Evolutionary conservation across 257 asterid species (phyloP).

Genomic region (Capsicum rhomboideum): DNA sequence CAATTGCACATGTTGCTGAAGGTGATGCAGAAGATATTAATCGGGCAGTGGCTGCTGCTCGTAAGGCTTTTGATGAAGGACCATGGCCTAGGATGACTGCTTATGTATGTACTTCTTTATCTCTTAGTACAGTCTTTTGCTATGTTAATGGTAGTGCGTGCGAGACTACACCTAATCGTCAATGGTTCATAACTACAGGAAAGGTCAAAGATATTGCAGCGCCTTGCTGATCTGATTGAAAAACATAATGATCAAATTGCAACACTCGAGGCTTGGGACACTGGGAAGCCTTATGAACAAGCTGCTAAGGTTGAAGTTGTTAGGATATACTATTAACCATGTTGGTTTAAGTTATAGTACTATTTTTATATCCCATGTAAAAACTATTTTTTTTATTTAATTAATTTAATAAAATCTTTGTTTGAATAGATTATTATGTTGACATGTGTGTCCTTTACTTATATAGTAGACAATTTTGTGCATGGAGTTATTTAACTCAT

Average conservation of each 20-base stretch:
- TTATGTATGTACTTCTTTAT: slow-evolving; percentile 40
- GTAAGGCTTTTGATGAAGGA: slow-evolving; percentile 92
- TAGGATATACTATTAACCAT: too few species aligned
- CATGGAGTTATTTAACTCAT: too few species aligned
- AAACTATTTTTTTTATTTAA: too few species aligned
- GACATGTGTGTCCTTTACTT: too few species aligned
- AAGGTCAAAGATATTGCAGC: slow-evolving; percentile 60
- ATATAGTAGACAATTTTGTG: too few species aligned
- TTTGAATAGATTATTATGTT: too few species aligned
- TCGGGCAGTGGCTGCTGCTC: slow-evolving; percentile 89
- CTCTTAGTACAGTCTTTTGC: not conserved
- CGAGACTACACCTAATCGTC: not conserved
- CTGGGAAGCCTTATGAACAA: too few species aligned
- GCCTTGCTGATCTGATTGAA: slow-evolving; percentile 90
- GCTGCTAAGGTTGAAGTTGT: too few species aligned
- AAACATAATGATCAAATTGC: slow-evolving; percentile 80
- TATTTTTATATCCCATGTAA: too few species aligned
- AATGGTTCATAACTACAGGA: slow-evolving; percentile 38
- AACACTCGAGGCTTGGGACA: too few species aligned
- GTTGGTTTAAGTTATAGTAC: too few species aligned
- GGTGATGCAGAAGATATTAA: slow-evolving; percentile 82
- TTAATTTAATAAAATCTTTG: too few species aligned
- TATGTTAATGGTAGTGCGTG: not conserved
- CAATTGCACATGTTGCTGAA: slow-evolving; percentile 84
- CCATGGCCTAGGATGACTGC: slow-evolving; percentile 96